phyloP scores from a whole-genome alignment of 2,329 filamentous ascomycete species.

The Colletotrichum karsti region DNA sequence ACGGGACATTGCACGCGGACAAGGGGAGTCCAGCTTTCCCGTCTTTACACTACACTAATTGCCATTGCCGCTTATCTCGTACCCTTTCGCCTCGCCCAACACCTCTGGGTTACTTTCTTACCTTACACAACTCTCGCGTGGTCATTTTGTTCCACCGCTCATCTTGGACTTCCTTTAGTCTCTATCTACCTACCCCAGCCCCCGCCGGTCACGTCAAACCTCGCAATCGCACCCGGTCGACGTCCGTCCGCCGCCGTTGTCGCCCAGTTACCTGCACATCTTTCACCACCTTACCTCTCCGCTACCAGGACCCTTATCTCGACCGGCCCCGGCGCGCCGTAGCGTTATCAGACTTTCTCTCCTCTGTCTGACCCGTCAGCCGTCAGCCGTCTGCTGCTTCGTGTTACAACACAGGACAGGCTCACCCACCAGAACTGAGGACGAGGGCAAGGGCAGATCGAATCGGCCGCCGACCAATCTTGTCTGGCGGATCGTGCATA shows the following conservation, averaged over 20 bases:
- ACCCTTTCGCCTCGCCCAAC: conserved; percentile 1
- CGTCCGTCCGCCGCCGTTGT: conserved; percentile 4
- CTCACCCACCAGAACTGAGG: conserved; percentile 1
- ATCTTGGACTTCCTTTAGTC: not conserved
- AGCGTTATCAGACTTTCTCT: conserved; percentile 11
- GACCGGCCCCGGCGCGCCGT: conserved; percentile 10
- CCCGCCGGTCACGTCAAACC: conserved; percentile 17
- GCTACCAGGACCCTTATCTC: conserved; percentile 14
- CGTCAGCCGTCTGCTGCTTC: not conserved
- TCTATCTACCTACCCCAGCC: not conserved
- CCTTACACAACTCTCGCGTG: conserved; percentile 10
- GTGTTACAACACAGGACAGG: conserved; percentile 9
- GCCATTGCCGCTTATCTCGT: conserved; percentile 21
- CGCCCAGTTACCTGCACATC: not conserved
- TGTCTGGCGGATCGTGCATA: conserved; percentile 17
- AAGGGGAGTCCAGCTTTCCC: not conserved
- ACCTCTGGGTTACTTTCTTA: not conserved
- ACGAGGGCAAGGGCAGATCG: conserved; percentile 1
- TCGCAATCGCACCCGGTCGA: conserved; percentile 17
- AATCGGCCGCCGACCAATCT: conserved; percentile 10
- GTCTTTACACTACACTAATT: not conserved
- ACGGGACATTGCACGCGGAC: not conserved
- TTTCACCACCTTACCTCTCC: not conserved
- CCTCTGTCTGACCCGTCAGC: not conserved
- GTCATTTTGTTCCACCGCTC: conserved; percentile 7